phyloP scores from a whole-genome alignment of 768 basidiomycete genomes.

The Sistotremastrum suecicum region DNA sequence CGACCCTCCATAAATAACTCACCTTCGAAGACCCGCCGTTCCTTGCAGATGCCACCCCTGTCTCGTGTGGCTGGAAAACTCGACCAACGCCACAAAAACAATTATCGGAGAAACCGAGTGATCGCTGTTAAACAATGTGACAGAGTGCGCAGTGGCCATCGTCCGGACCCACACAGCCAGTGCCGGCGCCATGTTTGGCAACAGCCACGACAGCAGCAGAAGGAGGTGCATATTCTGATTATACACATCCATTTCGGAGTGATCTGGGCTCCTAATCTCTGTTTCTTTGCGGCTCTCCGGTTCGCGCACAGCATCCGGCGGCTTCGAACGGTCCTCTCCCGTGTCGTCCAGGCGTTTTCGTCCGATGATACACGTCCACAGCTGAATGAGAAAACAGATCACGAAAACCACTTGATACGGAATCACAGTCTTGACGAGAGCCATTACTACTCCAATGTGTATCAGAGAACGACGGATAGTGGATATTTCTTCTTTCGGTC shows the following conservation, averaged over 20 bases:
- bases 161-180: conserved; percentile 87
- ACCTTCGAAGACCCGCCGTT: not conserved
- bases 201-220: conserved; percentile 64
- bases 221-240: conserved; percentile 49
- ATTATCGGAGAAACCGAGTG: conserved; percentile 26
- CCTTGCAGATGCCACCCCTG: not conserved
- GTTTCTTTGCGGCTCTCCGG: not conserved
- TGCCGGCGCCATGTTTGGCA: conserved; percentile 65
- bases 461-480: no score
- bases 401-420: conserved; percentile 90
- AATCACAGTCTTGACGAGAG: conserved; percentile 59
- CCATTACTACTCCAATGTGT: conserved; percentile 29
- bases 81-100: conserved; percentile 12
- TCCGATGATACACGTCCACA: conserved; percentile 42
- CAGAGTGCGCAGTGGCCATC: conserved; percentile 61
- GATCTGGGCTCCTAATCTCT: conserved; percentile 6
- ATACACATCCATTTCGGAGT: conserved; percentile 18
- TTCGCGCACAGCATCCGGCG: conserved; percentile 2
- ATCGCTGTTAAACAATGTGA: conserved; percentile 71
- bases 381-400: conserved; percentile 68
- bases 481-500: no score
- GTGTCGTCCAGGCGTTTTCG: conserved; percentile 4
- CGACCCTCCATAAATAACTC: not conserved
- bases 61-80: conserved; percentile 7
- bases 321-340: not conserved